Base-by-base conservation (phyloP, 2,329 filamentous ascomycete species). In the Sporothrix variecibatus region DNA sequence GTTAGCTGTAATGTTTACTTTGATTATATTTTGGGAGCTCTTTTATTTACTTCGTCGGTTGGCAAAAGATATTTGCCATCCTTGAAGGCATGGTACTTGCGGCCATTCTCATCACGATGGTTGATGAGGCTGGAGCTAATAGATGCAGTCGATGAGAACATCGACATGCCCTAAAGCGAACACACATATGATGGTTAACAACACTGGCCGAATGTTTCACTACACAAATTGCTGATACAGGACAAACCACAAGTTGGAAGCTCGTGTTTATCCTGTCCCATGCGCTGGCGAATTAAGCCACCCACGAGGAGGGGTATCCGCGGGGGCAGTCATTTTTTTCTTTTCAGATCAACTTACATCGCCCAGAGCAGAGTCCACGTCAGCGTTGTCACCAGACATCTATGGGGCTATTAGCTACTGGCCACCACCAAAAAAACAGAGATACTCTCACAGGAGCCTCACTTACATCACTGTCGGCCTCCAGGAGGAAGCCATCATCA, bases 21-120 rank as follows among this genome's bases (percentile, higher is more conserved):
- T 31, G 2, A 15, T 26, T 9, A 26, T 12, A 43, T 26, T 26
- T 53, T 9, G 23, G 8, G 12, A 20, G 6, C 15, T 34, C 2
- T 8, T 8, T 12, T 6, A 23, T 77, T 72, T 72, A 80, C 80
- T 75, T 84, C 81, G 67, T 84, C 82, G 28, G 81, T 83, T 9
- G 82, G 82, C 74, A 83, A 77, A 1, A 81, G 77, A 60, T 84
- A 84, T 72, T 80, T 80, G n/a, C 82, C 82, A 26, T 81, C 81
- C 73, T 82, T 82, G 76, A 81, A 83, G 8, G 79, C 80, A 72
- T 83, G 82, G 72, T 84, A 84, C 68, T 81, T 80, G 23, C 83
- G 79, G 31, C 82, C 82, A 67, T 84, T 83, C 71, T 83, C 81
- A 67, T 81, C 78, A 40, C 78, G 78, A 2, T 77, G 78, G 23